Evolutionary conservation across 2,329 filamentous ascomycete species (phyloP).

Genomic region (Thelonectria olida): DNA sequence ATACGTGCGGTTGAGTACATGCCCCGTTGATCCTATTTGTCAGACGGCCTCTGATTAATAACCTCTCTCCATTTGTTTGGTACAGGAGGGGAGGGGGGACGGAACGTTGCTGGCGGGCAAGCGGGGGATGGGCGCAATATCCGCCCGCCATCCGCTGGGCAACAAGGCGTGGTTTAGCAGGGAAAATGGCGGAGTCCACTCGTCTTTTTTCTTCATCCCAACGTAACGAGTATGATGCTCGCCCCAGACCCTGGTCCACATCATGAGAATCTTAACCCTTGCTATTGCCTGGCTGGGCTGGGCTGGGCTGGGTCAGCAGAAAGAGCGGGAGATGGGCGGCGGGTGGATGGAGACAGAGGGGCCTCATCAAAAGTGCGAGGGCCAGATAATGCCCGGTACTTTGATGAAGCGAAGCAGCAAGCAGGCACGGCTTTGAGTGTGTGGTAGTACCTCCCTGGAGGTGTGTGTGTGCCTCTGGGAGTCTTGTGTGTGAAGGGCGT

Average conservation of each 20-base stretch:
- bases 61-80: background rate
- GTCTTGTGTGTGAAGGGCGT: slow-evolving; percentile 1
- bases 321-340: background rate
- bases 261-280: background rate
- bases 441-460: no score
- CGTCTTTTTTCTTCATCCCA: background rate
- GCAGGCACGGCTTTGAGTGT: background rate
- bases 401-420: background rate
- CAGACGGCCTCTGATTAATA: background rate
- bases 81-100: background rate
- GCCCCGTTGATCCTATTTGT: no score
- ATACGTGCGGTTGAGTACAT: background rate
- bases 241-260: background rate
- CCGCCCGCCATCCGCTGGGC: slow-evolving; percentile 15
- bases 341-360: background rate
- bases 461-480: no score
- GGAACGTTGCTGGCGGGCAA: background rate
- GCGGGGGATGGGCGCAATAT: background rate
- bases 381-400: no score
- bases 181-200: slow-evolving; percentile 23
- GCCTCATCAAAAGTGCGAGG: slow-evolving; percentile 13
- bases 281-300: background rate
- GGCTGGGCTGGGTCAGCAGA: background rate
- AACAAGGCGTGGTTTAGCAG: slow-evolving; percentile 2
- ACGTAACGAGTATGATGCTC: background rate